A percentile compares a stretch with the other conserved stretches of the same genome.
Evolutionary conservation across 306 rosid species (phyloP).

Genomic region (Ormosia semicastrata): DNA sequence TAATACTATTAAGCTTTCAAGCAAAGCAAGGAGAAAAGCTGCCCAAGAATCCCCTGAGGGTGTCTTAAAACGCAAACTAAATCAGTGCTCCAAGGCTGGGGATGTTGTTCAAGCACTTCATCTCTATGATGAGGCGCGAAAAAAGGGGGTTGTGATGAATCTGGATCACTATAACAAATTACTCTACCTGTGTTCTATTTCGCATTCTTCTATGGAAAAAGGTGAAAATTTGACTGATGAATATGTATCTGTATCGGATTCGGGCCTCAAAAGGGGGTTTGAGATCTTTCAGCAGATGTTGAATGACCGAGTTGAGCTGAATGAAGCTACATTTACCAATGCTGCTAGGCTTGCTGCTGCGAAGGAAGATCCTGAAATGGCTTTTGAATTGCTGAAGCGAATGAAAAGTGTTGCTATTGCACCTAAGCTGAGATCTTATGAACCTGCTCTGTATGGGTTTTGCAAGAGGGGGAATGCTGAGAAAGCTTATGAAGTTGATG

Average conservation of each 20-base stretch:
- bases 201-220: slow-evolving; percentile 24
- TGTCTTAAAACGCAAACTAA: slow-evolving; percentile 44
- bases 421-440: slow-evolving; percentile 82
- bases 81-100: slow-evolving; percentile 56
- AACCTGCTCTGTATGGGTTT: slow-evolving; percentile 81
- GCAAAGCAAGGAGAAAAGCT: slow-evolving; percentile 47
- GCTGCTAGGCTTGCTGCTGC: slow-evolving; percentile 81
- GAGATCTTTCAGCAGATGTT: slow-evolving; percentile 79
- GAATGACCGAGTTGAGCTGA: slow-evolving; percentile 53
- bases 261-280: slow-evolving; percentile 62
- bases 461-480: slow-evolving; percentile 69
- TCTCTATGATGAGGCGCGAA: slow-evolving; percentile 72
- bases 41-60: slow-evolving; percentile 51
- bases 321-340: slow-evolving; percentile 80
- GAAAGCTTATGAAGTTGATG: slow-evolving; percentile 74
- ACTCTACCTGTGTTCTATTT: slow-evolving; percentile 63
- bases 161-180: slow-evolving; percentile 59
- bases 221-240: slow-evolving; percentile 14
- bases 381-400: slow-evolving; percentile 69
- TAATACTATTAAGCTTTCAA: slow-evolving; percentile 14
- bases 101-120: slow-evolving; percentile 59
- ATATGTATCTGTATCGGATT: neutral
- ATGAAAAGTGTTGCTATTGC: slow-evolving; percentile 59
- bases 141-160: slow-evolving; percentile 36
- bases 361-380: slow-evolving; percentile 79